Base-by-base conservation (phyloP, 176 grass and related monocot species). In the Tillandsia fasciculata region DNA sequence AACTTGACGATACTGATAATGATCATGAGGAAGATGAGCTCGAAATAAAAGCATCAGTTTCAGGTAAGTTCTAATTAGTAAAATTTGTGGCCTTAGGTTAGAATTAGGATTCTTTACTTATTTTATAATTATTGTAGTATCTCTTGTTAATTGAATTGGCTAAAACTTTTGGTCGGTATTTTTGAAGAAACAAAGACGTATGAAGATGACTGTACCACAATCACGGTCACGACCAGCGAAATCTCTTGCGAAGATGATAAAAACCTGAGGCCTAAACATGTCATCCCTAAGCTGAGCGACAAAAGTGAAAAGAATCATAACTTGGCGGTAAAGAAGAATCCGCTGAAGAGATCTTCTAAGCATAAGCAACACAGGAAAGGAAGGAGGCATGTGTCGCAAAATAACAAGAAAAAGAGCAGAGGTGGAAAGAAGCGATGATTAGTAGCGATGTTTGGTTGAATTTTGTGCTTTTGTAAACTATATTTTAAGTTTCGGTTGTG, bases 161-260 rank as follows among this genome's bases (percentile, higher is more conserved):
- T 26, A 71, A 61, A 63, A 27, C 10, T 69, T 68, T 26, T n/a
- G 54, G 10, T 76, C 70, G 52, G 18, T 73, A 42, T 24, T 52
- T 66, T 2, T 83, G 79, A 72, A 99, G 94, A 99, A 78, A 87
- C 72, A 58, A 99, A 81, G 71, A 87, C 82, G 1, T 99, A 99
- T 14, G 89, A 99, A 86, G 89, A 86, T 73, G 78, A 59, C 0
- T 66, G 58, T 17, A 86, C 89, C 15, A 99, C 68, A 52, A 83
- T 93, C 65, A 83, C 76, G 22, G 94, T 99, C 69, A 90, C 87
- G 12, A 93, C 87, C 12, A 74, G 89, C 15, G 86, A 90, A 78
- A 85, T 99, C 57, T 73, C 80, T 49, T 17, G 12, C 4, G 75
- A 78, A 54, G 79, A 87, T 14, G 71, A 82, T 14, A 73, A 87